These are phyloP conservation scores for Vicia faba DNA, from an alignment of 306 rosid genomes.

Conservation along the genomic window DNA sequence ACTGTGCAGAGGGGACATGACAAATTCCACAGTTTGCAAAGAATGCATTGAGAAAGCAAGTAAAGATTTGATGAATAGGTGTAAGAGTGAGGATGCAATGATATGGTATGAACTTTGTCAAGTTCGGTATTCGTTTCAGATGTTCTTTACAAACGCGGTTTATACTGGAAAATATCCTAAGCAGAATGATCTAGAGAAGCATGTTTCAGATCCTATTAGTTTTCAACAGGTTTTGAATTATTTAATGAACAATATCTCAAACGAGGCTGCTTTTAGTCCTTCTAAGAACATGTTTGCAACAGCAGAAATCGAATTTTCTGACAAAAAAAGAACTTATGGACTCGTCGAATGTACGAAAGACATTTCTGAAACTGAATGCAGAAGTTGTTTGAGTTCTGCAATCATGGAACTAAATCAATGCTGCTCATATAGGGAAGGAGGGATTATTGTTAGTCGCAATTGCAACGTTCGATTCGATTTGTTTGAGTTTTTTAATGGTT, in stretches of 20 bases:
- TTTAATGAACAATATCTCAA: conserved; percentile 40
- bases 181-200: conserved; percentile 33
- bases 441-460: conserved; percentile 44
- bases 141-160: conserved; percentile 28
- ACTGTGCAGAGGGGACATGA: conserved; percentile 66
- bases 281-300: conserved; percentile 51
- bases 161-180: conserved; percentile 50
- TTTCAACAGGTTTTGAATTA: conserved; percentile 31
- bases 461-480: conserved; percentile 54
- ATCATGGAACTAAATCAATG: conserved; percentile 40
- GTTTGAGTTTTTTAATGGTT: conserved; percentile 38
- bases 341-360: conserved; percentile 64
- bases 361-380: conserved; percentile 32
- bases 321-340: conserved; percentile 49
- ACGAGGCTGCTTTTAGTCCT: conserved; percentile 39
- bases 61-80: conserved; percentile 41
- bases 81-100: conserved; percentile 49
- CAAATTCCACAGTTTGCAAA: conserved; percentile 46
- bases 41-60: conserved; percentile 54
- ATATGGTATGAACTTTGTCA: conserved; percentile 69
- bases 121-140: conserved; percentile 53
- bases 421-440: conserved; percentile 42
- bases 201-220: conserved; percentile 27
- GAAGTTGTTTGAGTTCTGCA: conserved; percentile 50
- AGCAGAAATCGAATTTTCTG: conserved; percentile 36